These are phyloP conservation scores for Yarrowia hollandica DNA, from an alignment of 805 yeast genomes.

Conservation along the genomic window DNA sequence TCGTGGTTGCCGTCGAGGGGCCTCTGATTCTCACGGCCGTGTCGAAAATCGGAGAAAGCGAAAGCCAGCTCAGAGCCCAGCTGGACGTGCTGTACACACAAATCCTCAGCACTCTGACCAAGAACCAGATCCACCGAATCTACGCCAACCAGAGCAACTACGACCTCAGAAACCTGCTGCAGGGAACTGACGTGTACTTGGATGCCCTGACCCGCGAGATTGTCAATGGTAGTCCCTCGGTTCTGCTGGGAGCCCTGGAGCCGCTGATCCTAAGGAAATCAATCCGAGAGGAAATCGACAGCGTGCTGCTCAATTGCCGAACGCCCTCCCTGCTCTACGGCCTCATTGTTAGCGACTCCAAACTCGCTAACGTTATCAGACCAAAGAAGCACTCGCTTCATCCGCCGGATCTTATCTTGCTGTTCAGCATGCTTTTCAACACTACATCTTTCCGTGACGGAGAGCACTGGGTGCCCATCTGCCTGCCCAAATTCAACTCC, in stretches of 20 bases:
- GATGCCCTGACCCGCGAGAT: slow-evolving; percentile 61
- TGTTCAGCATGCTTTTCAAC: slow-evolving; percentile 69
- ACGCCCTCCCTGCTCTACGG: slow-evolving; percentile 70
- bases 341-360: slow-evolving; percentile 63
- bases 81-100: slow-evolving; percentile 73
- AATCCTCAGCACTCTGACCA: slow-evolving; percentile 77
- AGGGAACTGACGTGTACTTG: slow-evolving; percentile 72
- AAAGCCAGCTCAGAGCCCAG: slow-evolving; percentile 55
- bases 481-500: slow-evolving; percentile 86
- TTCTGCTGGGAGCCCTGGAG: slow-evolving; percentile 65
- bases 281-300: slow-evolving; percentile 57
- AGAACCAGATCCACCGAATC: slow-evolving; percentile 68
- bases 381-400: slow-evolving; percentile 77
- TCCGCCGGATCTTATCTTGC: slow-evolving; percentile 75
- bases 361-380: slow-evolving; percentile 66
- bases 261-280: slow-evolving; percentile 60
- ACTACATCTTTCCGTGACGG: slow-evolving; percentile 52
- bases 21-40: slow-evolving; percentile 78
- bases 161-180: slow-evolving; percentile 74
- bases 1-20: slow-evolving; percentile 59
- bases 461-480: slow-evolving; percentile 91
- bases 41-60: slow-evolving; percentile 42
- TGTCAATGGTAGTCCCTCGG: slow-evolving; percentile 55
- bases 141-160: slow-evolving; percentile 73
- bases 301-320: slow-evolving; percentile 51